Base-by-base conservation (phyloP, 2,329 filamentous ascomycete species). In the Xylariaceae sp. region DNA sequence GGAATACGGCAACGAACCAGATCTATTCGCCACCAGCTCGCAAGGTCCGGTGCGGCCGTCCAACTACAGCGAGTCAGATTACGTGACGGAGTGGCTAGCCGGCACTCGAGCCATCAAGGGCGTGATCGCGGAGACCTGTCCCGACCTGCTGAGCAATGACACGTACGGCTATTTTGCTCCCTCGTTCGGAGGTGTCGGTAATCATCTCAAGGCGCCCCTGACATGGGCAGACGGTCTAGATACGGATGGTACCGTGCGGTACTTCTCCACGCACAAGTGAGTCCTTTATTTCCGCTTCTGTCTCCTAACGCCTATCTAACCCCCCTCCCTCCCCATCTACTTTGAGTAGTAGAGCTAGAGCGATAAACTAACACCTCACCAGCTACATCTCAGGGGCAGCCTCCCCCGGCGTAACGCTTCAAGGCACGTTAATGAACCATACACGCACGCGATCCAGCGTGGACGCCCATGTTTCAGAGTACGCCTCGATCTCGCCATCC, bases 1-100 rank as follows among this genome's bases (percentile, higher is more conserved):
- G 83, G 83, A 86, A 66, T 83, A 87, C 62, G 86, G 87, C 34
- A 88, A 88, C 64, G 85, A 88, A 69, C 83, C 84, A 0, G 85
- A 88, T 68, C 71, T 87, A 6, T 88, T 75, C 69, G 78, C 80
- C 16, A 80, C 78, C 1, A 81, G 79, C 17, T 69, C 78, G 2
- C 81, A 83, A 60, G 79, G 80, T 0, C 73, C 76, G 0, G 78
- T 84, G 17, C 72, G 85, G n/a, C 79, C 83, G 0, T 24, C 74
- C 0, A 73, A 67, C 24, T 88, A 82, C 79, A 79, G 78, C 52
- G 85, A 87, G 65, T 71, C 69, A 14, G 74, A 76, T 28, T 88
- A 84, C 64, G 82, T 86, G 2, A 62, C 69, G 5, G 81, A 88
- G 65, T 88, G 84, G 84, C 71, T 82, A 11, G 78, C 82, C 49